A percentile compares a stretch with the other conserved stretches of the same genome.
Conservation (phyloP, 23 red algal species). For the Gracilaria caudata region DNA sequence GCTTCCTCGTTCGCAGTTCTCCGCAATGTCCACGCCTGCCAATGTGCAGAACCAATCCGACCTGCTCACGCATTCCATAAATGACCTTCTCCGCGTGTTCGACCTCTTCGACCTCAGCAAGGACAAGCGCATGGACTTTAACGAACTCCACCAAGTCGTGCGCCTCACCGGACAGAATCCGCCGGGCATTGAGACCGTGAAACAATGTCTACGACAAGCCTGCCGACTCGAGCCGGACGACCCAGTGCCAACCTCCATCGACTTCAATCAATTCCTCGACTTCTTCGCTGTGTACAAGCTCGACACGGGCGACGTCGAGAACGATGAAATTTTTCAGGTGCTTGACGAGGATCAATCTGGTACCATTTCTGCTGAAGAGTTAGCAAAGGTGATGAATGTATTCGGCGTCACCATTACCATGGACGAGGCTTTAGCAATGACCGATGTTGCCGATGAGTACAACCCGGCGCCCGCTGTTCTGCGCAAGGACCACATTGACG, state of each 20-base stretch:
- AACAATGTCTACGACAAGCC: slow-evolving; percentile 15
- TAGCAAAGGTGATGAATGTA: slow-evolving; percentile 25
- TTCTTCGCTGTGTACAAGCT: slow-evolving; percentile 37
- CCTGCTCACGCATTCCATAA: slow-evolving; percentile 2
- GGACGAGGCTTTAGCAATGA: slow-evolving; percentile 36
- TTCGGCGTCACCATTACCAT: slow-evolving; percentile 42
- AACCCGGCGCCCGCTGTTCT: neutral
- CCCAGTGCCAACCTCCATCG: slow-evolving; percentile 29
- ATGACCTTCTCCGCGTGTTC: slow-evolving; percentile 39
- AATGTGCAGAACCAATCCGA: slow-evolving; percentile 22
- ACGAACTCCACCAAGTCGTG: slow-evolving; percentile 19
- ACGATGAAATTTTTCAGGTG: slow-evolving; percentile 30
- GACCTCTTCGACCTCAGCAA: slow-evolving; percentile 47
- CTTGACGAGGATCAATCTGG: slow-evolving; percentile 41
- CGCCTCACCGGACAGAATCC: slow-evolving; percentile 14
- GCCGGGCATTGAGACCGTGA: neutral
- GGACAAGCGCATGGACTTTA: slow-evolving; percentile 32
- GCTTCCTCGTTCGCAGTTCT: neutral
- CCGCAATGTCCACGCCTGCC: neutral
- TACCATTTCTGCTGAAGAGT: neutral
- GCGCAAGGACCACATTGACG: slow-evolving; percentile 19
- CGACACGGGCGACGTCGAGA: slow-evolving; percentile 7
- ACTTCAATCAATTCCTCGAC: slow-evolving; percentile 49
- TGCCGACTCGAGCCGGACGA: slow-evolving; percentile 8
- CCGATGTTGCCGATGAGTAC: slow-evolving; percentile 21